These are phyloP conservation scores for Corymbia calophylla DNA, from an alignment of 441 rosid species.

Conservation along the genomic window DNA sequence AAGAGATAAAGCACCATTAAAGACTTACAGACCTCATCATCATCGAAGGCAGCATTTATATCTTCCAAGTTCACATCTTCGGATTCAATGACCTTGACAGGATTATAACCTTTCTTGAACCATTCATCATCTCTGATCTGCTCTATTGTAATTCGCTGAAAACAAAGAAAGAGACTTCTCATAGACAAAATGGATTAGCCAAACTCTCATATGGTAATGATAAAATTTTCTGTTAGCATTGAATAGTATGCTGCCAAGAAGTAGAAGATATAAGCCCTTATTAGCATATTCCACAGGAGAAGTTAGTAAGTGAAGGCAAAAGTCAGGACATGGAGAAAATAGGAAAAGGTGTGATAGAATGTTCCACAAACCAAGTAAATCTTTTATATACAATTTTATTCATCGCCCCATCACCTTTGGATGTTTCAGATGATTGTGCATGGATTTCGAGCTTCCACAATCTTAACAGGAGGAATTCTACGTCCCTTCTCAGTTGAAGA, in stretches of 20 bases:
- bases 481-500: neutral
- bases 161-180: neutral
- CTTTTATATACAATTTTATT: neutral
- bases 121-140: slow-evolving; percentile 78
- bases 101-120: slow-evolving; percentile 63
- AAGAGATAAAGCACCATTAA: neutral
- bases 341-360: neutral
- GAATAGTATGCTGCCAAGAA: neutral
- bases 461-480: neutral
- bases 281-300: neutral
- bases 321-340: neutral
- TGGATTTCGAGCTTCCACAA: neutral
- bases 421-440: neutral
- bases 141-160: slow-evolving; percentile 83
- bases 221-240: neutral
- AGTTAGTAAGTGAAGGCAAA: neutral
- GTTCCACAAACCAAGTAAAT: neutral
- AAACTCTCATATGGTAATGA: neutral
- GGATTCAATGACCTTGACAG: slow-evolving; percentile 64
- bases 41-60: slow-evolving; percentile 87
- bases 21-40: slow-evolving; percentile 63
- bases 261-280: neutral
- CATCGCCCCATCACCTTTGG: neutral
- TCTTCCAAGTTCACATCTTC: slow-evolving; percentile 96
- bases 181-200: slow-evolving; percentile 8